Base-by-base conservation (phyloP, 148 eudicot species). In the Nyssa sinensis region DNA sequence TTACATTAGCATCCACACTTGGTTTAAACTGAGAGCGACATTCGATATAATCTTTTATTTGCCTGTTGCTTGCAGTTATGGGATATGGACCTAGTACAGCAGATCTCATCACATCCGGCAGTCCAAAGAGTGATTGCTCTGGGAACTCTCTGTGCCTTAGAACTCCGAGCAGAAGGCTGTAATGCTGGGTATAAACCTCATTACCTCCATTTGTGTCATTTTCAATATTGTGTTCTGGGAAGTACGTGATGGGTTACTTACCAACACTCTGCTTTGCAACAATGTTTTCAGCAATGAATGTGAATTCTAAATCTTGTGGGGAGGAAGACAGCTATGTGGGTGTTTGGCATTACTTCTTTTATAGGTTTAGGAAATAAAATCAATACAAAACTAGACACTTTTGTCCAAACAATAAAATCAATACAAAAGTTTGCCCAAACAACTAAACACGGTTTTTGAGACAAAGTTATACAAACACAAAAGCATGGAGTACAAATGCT, bases 111-210 rank as follows among this genome's bases (percentile, higher is more conserved):
- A 51, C 94, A 84, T 82, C 91, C 89, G 49, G 86, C 84, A 65
- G 84, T 93, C 35, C 62, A 76, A 73, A 93, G 98, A 80, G 83
- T 95, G 77, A 86, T 93, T 66, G 84, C 80, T 13, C 61, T 93
- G 69, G 99, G 99, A 69, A 93, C 99, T 33, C 82, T 95, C 58
- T 93, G 83, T 77, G 98, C 93, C 14, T 73, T 95, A 57, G 99
- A 95, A 85, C 93, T 95, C 57, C 76, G 62, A 81, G 91, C 94
- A 37, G 87, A 86, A 76, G 99, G 93, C 77, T 69, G 77, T 66
- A 84, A 88, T 81, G 84, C 90, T 30, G 99, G 99, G 98, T 95
- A 93, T 71, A 23, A n/a, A 41, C 68, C 23, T 62, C 59, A 21
- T 31, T 27, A 58, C 71, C 19, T 62, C 1, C 30, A 63, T 41